Base-by-base conservation (phyloP, 2,329 filamentous ascomycete genomes). In the Sporothrix luriei region DNA sequence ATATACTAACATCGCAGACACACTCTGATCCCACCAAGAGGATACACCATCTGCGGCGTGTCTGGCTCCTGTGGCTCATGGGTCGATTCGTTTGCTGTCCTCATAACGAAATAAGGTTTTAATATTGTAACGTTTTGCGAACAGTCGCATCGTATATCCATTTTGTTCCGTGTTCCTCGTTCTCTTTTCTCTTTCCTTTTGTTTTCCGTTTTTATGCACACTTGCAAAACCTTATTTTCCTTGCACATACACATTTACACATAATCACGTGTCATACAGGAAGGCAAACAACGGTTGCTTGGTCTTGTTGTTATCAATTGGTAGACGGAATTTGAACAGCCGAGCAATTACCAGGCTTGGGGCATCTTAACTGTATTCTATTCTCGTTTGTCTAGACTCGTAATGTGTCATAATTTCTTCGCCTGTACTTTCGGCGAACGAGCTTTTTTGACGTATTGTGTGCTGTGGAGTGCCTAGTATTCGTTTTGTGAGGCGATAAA, bases 1-100 rank as follows among this genome's bases (percentile, higher is more conserved):
- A 16, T n/a, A 57, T 72, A 61, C 75, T 79, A 71, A 79, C 72
- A 21, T 14, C 2, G 26, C 21, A 62, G 57, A 73, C 90, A 94
- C 78, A 95, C 90, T 46, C 84, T 99, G 71, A 91, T 98, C 74
- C 93, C 94, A 66, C 95, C 95, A 13, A 85, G 91, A 74, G 94
- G 94, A 64, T 97, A 95, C 80, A 92, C 85, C 73, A 90, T 98
- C 76, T 94, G 91, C 72, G 95, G 95, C 71, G 85, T 98, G 73
- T 91, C 92, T 13, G 95, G 95, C 69, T 92, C 91, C 66, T 92
- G 89, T 76, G 93, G 85, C 49, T 78, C 86, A 64, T 97, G 92
- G 92, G 82, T 97, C 26, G 93, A 97, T 78, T 91, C 91, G 4
- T 92, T 97, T 78, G 90, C 91, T 10, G 83, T 97, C 69, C 88